phyloP scores from a whole-genome alignment of 305 asterid species.

The Fraxinus greggii region DNA sequence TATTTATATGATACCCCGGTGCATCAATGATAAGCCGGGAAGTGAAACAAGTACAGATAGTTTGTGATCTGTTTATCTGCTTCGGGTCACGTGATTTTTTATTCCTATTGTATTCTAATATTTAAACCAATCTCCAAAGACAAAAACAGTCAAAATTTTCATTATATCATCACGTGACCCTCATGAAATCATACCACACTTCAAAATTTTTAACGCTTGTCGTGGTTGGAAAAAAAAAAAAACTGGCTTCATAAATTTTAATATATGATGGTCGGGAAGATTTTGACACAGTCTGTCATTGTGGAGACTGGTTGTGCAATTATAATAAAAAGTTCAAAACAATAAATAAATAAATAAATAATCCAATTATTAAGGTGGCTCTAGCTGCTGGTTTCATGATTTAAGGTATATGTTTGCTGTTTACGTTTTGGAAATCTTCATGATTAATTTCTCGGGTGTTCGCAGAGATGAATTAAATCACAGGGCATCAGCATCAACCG shows the following conservation, averaged over 20 bases:
- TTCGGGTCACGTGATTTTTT: not conserved
- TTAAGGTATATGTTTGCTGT: not conserved
- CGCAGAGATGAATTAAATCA: constrained; percentile 62
- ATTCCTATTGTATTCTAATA: not conserved
- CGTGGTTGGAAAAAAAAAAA: not conserved
- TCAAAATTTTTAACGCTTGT: not conserved
- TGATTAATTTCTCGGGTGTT: constrained; percentile 12
- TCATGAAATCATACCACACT: not conserved
- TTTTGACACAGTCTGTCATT: not conserved
- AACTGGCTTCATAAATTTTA: not conserved
- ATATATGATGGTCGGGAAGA: not conserved
- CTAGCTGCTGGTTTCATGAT: not conserved
- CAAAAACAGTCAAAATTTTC: not conserved
- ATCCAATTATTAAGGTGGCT: not conserved
- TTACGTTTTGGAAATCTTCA: not conserved
- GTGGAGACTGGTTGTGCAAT: not conserved
- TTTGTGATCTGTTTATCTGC: not conserved
- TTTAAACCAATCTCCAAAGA: not conserved
- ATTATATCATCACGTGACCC: not conserved
- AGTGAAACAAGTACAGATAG: not conserved
- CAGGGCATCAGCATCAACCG: constrained; percentile 30
- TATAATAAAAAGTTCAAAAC: not conserved
- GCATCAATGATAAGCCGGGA: not conserved
- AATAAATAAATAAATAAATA: too few relatives aligned
- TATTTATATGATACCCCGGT: not conserved